Percentiles rank a stretch among this genome's conserved stretches.
Evolutionary conservation across 2,329 filamentous ascomycete genomes (phyloP).

Genomic region (Fusarium drepaniforme): DNA sequence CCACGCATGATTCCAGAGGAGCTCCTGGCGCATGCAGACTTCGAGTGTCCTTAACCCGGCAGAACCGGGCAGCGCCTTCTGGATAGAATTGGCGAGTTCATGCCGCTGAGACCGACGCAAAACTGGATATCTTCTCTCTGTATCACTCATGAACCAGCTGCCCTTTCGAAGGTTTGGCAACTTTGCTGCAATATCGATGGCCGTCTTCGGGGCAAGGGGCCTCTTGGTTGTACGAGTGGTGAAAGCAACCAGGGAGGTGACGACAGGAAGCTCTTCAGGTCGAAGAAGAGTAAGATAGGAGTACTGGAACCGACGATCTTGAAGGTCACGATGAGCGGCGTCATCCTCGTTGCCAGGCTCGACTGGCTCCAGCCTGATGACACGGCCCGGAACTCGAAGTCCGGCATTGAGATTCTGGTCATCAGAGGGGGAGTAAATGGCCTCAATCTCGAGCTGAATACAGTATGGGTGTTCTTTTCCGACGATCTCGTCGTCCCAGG

Average conservation of each 20-base stretch:
- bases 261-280: conserved; percentile 13
- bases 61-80: conserved; percentile 14
- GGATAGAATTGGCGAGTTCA: conserved; percentile 22
- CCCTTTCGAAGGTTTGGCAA: conserved; percentile 25
- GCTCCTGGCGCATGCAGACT: conserved; percentile 28
- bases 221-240: conserved; percentile 23
- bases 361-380: conserved; percentile 23
- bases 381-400: conserved; percentile 17
- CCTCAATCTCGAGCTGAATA: conserved; percentile 26
- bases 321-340: conserved; percentile 16
- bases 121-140: conserved; percentile 24
- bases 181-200: conserved; percentile 26
- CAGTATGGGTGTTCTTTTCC: conserved; percentile 24
- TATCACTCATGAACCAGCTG: conserved; percentile 25
- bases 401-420: conserved; percentile 13
- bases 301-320: conserved; percentile 30
- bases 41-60: conserved; percentile 20
- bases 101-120: conserved; percentile 23
- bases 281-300: conserved; percentile 22
- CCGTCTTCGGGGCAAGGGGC: conserved; percentile 17
- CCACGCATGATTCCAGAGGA: conserved; percentile 35
- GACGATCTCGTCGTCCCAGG: conserved; percentile 27
- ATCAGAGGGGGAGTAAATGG: conserved; percentile 24
- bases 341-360: conserved; percentile 19
- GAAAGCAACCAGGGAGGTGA: conserved; percentile 21